phyloP scores from a whole-genome alignment of 768 basidiomycete species.

The Mycena haematopus region DNA sequence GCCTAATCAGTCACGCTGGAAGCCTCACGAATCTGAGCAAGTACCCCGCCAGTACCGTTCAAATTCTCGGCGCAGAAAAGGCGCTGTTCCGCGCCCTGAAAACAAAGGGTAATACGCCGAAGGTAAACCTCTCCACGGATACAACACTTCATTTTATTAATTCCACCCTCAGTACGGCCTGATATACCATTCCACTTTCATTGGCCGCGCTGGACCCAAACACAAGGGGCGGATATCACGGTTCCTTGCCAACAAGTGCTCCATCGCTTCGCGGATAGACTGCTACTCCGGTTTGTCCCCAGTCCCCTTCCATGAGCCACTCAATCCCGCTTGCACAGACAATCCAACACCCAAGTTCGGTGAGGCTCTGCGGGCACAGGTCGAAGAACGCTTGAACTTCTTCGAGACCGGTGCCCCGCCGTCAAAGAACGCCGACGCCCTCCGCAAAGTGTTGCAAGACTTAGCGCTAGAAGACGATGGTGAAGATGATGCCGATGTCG shows the following conservation, averaged over 20 bases:
- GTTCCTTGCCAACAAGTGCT: conserved; percentile 99
- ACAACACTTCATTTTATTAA: background rate
- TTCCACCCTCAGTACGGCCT: conserved; percentile 80
- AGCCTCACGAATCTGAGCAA: conserved; percentile 97
- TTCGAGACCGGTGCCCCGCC: conserved; percentile 93
- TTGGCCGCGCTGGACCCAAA: conserved; percentile 92
- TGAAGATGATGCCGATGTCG: conserved; percentile 56
- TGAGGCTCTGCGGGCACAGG: conserved; percentile 91
- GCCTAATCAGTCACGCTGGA: conserved; percentile 94
- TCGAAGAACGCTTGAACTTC: conserved; percentile 93
- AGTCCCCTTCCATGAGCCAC: background rate
- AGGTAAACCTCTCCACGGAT: conserved; percentile 53
- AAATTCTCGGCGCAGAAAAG: conserved; percentile 98
- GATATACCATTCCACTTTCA: conserved; percentile 97
- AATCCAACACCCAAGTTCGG: conserved; percentile 92
- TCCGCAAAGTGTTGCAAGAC: conserved; percentile 84
- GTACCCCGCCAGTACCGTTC: conserved; percentile 97
- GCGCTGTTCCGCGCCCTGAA: conserved; percentile 96
- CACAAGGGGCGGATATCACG: conserved; percentile 97
- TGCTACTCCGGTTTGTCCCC: conserved; percentile 78
- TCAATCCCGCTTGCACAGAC: conserved; percentile 48
- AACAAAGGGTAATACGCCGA: conserved; percentile 98
- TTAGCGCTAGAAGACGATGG: conserved; percentile 75
- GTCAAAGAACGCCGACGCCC: conserved; percentile 90
- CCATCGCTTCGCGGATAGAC: conserved; percentile 96